Conservation (phyloP, 2,329 filamentous ascomycete genomes). For the Hymenoscyphus repandus region DNA sequence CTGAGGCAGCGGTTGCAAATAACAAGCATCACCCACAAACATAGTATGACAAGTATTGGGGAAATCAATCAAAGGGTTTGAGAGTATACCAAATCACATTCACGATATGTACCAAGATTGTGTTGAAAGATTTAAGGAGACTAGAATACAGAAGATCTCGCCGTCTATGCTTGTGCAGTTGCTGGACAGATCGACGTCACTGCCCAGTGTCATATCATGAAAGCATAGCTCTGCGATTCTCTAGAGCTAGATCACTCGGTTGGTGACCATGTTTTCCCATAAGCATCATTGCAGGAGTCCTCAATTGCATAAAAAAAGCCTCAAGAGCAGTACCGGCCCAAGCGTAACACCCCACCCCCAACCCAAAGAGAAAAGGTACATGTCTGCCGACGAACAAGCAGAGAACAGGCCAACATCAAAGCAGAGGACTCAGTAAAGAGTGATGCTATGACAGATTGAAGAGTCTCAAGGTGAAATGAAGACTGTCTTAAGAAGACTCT, state of each 20-base stretch:
- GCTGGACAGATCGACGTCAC: slow-evolving; percentile 24
- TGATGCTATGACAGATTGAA: slow-evolving; percentile 6
- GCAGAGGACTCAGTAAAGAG: slow-evolving; percentile 6
- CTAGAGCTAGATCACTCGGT: slow-evolving; percentile 22
- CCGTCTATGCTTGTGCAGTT: slow-evolving; percentile 21
- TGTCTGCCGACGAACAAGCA: slow-evolving; percentile 13
- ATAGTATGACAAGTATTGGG: too few species aligned
- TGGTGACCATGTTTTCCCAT: neutral
- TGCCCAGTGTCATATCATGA: slow-evolving; percentile 15
- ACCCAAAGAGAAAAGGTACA: slow-evolving; percentile 25
- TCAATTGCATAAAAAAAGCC: slow-evolving; percentile 13
- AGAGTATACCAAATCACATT: neutral
- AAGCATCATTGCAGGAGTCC: neutral
- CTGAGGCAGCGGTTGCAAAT: too few species aligned
- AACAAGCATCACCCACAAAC: too few species aligned
- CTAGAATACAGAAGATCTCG: slow-evolving; percentile 31
- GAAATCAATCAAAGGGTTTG: too few species aligned
- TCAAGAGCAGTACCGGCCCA: slow-evolving; percentile 10
- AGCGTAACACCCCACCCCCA: slow-evolving; percentile 23
- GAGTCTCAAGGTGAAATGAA: slow-evolving; percentile 6
- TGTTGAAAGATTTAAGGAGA: slow-evolving; percentile 17
- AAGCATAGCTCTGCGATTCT: slow-evolving; percentile 22
- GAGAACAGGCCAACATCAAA: slow-evolving; percentile 13
- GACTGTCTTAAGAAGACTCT: slow-evolving; percentile 37
- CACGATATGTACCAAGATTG: neutral